Percentiles rank a stretch among this genome's conserved stretches.
Evolutionary conservation across 2,329 filamentous ascomycete genomes (phyloP).

Genomic region (Harringtonia lauricola): DNA sequence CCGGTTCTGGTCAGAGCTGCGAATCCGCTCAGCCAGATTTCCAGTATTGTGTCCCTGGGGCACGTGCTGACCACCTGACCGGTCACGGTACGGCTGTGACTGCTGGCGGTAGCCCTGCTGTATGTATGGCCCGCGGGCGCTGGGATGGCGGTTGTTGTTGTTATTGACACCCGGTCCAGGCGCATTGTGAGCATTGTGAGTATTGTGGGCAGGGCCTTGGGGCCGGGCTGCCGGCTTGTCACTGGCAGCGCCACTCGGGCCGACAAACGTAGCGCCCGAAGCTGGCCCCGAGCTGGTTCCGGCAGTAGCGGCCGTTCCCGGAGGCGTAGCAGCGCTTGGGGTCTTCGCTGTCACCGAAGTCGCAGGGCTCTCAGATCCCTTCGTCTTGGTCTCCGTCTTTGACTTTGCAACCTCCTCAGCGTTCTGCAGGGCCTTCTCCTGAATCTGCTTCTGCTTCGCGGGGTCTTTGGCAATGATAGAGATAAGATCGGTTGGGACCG

Average conservation of each 20-base stretch:
- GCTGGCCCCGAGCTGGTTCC: constrained; percentile 4
- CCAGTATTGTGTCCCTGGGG: constrained; percentile 30
- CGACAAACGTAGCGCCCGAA: constrained; percentile 14
- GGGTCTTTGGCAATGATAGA: constrained; percentile 95
- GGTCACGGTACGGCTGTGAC: constrained; percentile 35
- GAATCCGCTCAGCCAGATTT: constrained; percentile 37
- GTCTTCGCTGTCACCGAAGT: background rate
- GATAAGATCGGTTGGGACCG: constrained; percentile 83
- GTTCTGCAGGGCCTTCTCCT: constrained; percentile 74
- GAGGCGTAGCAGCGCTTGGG: background rate
- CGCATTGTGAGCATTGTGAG: constrained; percentile 14
- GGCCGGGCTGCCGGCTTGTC: constrained; percentile 1
- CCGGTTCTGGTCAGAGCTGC: constrained; percentile 33
- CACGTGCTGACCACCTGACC: constrained; percentile 29
- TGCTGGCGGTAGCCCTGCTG: constrained; percentile 35
- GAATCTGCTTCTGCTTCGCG: constrained; percentile 85
- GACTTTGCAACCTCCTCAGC: constrained; percentile 48
- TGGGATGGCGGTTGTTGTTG: constrained; percentile 37
- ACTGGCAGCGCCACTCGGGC: background rate
- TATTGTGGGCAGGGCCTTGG: constrained; percentile 4
- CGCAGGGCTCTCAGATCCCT: constrained; percentile 28
- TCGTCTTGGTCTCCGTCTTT: constrained; percentile 40
- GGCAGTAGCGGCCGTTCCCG: background rate
- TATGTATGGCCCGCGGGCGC: constrained; percentile 36
- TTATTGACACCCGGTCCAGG: constrained; percentile 19